Evolutionary conservation across 2,329 filamentous ascomycete genomes (phyloP).

Genomic region (Juglanconis oblonga): DNA sequence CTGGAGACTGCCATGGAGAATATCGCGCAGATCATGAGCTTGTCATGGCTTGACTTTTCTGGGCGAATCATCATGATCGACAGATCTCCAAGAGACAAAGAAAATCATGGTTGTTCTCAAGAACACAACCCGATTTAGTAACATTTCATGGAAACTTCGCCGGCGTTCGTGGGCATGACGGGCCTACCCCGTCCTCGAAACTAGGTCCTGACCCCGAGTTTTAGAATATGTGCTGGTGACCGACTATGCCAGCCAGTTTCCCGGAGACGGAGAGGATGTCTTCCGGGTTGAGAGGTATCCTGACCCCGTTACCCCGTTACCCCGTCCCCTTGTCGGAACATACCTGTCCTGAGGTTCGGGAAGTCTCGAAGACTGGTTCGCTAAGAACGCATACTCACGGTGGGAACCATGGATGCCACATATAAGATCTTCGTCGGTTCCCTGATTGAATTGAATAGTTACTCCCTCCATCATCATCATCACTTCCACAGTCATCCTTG

Average conservation of each 20-base stretch:
- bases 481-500: slow-evolving; percentile 1
- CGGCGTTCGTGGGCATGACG: too few relatives aligned
- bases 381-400: background rate
- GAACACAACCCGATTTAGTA: background rate
- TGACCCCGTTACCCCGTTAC: background rate
- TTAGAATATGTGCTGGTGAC: background rate
- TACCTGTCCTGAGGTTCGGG: background rate
- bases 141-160: too few relatives aligned
- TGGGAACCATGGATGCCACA: background rate
- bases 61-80: slow-evolving; percentile 1
- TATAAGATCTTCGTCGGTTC: slow-evolving; percentile 13
- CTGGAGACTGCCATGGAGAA: background rate
- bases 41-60: slow-evolving; percentile 11
- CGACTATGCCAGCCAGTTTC: background rate
- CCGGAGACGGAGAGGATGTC: background rate
- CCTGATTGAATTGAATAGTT: background rate
- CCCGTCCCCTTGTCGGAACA: background rate
- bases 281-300: background rate
- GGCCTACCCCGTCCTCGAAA: too few relatives aligned
- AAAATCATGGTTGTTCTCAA: slow-evolving; percentile 2
- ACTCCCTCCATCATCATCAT: background rate
- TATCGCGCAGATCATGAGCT: background rate
- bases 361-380: slow-evolving; percentile 3
- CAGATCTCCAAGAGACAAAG: slow-evolving; percentile 2
- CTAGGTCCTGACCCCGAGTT: background rate